Conservation (phyloP, 441 rosid genomes). For the Populus hybrid region DNA sequence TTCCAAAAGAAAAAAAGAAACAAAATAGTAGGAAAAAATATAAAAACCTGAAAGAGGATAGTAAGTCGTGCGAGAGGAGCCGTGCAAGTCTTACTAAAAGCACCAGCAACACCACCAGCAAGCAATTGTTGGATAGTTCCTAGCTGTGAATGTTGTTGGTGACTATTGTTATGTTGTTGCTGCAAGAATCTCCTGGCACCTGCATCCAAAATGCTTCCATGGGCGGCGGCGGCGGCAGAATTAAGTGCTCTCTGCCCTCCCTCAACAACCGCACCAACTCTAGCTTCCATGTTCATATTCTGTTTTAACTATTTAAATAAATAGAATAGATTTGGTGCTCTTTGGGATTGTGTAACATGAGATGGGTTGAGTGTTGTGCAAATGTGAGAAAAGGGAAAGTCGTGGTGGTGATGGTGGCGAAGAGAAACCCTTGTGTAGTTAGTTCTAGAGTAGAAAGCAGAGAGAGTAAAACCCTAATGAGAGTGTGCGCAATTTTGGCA, state of each 20-base stretch:
- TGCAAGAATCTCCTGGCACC: conserved; percentile 47
- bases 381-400: background rate
- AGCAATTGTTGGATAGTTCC: conserved; percentile 58
- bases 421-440: background rate
- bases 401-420: background rate
- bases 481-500: background rate
- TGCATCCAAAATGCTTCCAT: conserved; percentile 48
- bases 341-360: background rate
- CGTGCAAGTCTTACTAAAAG: conserved; percentile 84
- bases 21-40: background rate
- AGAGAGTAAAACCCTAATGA: background rate
- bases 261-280: conserved; percentile 77
- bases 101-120: conserved; percentile 93
- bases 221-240: conserved; percentile 50
- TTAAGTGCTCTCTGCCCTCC: conserved; percentile 66
- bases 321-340: background rate
- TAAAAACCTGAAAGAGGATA: conserved; percentile 76
- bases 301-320: background rate
- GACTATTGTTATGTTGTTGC: conserved; percentile 23
- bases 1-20: background rate
- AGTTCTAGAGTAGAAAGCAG: background rate
- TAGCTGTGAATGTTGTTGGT: conserved; percentile 36
- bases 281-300: conserved; percentile 53
- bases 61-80: conserved; percentile 94
- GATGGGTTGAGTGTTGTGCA: background rate